Conservation (phyloP, 192 early-diverging fungal species). For the Coemansia umbellata region DNA sequence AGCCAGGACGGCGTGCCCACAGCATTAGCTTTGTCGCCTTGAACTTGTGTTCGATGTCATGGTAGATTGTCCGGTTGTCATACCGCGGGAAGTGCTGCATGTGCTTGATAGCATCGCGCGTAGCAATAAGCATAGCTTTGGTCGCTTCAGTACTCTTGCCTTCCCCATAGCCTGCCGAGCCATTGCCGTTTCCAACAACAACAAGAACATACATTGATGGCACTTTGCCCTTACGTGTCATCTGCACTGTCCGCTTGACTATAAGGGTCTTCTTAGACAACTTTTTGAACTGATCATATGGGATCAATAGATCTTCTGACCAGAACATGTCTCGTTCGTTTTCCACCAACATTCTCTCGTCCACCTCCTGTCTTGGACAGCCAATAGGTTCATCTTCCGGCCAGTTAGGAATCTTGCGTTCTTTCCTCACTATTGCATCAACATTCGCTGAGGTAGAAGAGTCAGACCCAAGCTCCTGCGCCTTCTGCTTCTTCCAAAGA, state of each 20-base stretch:
- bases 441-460: conserved; percentile 5
- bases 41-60: conserved; percentile 86
- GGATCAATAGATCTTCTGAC: conserved; percentile 53
- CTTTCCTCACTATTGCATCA: conserved; percentile 17
- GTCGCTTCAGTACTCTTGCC: conserved; percentile 77
- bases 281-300: conserved; percentile 51
- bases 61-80: conserved; percentile 88
- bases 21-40: conserved; percentile 78
- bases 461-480: conserved; percentile 15
- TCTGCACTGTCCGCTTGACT: conserved; percentile 71
- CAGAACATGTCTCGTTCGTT: conserved; percentile 37
- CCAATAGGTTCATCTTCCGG: conserved; percentile 7
- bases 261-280: conserved; percentile 69
- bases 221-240: conserved; percentile 76
- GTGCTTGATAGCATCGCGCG: conserved; percentile 80
- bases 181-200: conserved; percentile 91
- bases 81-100: conserved; percentile 82
- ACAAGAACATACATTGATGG: conserved; percentile 86
- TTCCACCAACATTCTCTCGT: conserved; percentile 2
- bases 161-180: conserved; percentile 90
- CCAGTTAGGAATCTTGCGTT: conserved; percentile 26
- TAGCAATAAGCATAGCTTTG: conserved; percentile 84
- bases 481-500: conserved; percentile 49
- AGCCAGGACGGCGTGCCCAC: conserved; percentile 85
- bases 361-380: conserved; percentile 16